These are phyloP conservation scores for Escovopsis sp. DNA, from an alignment of 2,329 filamentous ascomycete species.

Conservation along the genomic window DNA sequence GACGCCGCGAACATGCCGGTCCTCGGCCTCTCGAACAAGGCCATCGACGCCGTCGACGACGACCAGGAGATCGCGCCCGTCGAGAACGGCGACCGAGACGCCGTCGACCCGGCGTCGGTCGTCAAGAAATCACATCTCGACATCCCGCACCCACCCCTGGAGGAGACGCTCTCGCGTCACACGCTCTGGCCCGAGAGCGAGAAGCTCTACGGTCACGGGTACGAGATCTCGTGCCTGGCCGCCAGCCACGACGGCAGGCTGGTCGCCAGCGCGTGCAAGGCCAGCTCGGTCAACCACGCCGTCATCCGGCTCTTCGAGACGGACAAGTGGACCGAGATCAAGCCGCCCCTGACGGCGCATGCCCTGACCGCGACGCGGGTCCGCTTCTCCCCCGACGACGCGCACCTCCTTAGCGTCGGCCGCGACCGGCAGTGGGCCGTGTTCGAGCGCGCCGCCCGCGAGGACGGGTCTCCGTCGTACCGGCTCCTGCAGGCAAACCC, in stretches of 20 bases:
- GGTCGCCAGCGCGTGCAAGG: conserved; percentile 84
- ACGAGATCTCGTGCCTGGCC: conserved; percentile 84
- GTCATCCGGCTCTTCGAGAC: conserved; percentile 89
- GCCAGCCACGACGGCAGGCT: conserved; percentile 58
- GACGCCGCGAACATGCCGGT: conserved; percentile 93
- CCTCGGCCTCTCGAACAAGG: conserved; percentile 90
- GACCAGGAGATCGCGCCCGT: conserved; percentile 29
- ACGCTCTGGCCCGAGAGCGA: conserved; percentile 93
- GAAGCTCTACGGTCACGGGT: conserved; percentile 95
- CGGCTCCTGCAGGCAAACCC: conserved; percentile 48
- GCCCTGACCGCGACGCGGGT: conserved; percentile 73
- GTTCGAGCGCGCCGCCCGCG: conserved; percentile 40
- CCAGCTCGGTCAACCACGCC: conserved; percentile 84
- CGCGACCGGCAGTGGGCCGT: conserved; percentile 84
- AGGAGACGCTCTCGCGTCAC: conserved; percentile 78
- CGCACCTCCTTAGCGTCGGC: conserved; percentile 70
- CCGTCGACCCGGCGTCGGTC: conserved; percentile 38
- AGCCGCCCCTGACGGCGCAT: conserved; percentile 71
- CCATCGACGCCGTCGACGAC: conserved; percentile 47
- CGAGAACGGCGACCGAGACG: conserved; percentile 35
- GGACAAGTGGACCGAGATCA: conserved; percentile 71
- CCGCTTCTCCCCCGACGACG: conserved; percentile 62
- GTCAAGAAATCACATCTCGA: conserved; percentile 48
- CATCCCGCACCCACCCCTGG: conserved; percentile 62
- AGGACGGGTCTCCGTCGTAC: conserved; percentile 30